Conservation (phyloP, 495 filamentous ascomycete species). For the Penicillium waksmanii region DNA sequence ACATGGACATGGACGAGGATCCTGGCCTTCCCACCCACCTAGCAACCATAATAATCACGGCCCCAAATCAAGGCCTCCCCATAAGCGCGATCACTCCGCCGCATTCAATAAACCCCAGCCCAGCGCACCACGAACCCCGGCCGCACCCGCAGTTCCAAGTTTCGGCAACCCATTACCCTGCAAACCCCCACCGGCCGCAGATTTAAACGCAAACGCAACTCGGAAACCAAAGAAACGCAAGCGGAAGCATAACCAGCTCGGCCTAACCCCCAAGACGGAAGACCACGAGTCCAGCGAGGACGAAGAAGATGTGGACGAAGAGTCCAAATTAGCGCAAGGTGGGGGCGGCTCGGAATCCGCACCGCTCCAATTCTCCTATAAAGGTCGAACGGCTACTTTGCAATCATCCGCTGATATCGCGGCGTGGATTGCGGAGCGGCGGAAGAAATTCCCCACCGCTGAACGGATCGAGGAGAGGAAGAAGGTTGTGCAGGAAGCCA, state of each 20-base stretch:
- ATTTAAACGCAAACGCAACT: constrained; percentile 36
- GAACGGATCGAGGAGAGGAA: constrained; percentile 58
- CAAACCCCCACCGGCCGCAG: constrained; percentile 59
- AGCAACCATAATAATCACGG: constrained; percentile 34
- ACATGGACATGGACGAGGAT: constrained; percentile 36
- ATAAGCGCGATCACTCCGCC: constrained; percentile 47
- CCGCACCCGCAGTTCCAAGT: constrained; percentile 63
- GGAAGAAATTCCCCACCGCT: constrained; percentile 76
- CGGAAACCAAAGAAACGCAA: constrained; percentile 68
- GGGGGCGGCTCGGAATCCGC: constrained; percentile 22
- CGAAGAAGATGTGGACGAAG: constrained; percentile 76
- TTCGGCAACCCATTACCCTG: constrained; percentile 62
- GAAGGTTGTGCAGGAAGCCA: constrained; percentile 47
- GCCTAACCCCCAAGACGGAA: constrained; percentile 74
- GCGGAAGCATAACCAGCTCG: constrained; percentile 76
- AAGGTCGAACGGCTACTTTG: constrained; percentile 43
- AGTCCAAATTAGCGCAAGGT: constrained; percentile 48
- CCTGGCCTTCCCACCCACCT: constrained; percentile 51
- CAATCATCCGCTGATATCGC: constrained; percentile 69
- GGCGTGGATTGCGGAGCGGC: constrained; percentile 80
- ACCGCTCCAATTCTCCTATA: constrained; percentile 48
- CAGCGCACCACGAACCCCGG: constrained; percentile 44
- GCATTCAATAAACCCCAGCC: constrained; percentile 48
- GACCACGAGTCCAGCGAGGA: constrained; percentile 71
- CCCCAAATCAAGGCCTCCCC: constrained; percentile 38